Conservation (phyloP, 1,284 basidiomycete species). For the Cutaneotrichosporon sp. region DNA sequence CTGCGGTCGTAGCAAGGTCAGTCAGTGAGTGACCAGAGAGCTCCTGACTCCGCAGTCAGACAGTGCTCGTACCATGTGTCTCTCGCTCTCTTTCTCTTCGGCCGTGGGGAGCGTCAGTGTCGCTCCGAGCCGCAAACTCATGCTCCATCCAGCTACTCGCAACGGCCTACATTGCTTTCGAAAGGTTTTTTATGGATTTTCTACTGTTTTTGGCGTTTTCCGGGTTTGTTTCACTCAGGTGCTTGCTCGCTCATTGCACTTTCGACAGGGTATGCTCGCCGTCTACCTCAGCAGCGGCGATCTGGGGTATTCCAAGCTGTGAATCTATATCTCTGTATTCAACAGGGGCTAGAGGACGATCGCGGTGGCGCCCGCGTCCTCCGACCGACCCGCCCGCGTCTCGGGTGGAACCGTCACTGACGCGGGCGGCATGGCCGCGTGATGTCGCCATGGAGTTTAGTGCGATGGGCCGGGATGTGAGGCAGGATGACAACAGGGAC, state of each 20-base stretch:
- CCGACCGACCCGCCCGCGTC: conserved; percentile 6
- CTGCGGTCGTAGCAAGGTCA: no score
- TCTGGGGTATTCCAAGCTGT: no score
- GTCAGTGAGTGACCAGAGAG: no score
- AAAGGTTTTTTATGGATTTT: conserved; percentile 7
- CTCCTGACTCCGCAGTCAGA: no score
- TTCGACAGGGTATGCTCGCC: no score
- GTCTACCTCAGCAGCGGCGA: no score
- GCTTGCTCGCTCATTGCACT: neutral
- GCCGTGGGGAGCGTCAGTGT: no score
- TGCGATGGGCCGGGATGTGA: neutral
- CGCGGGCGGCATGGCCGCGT: conserved; percentile 1
- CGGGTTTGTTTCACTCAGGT: neutral
- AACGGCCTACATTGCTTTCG: neutral
- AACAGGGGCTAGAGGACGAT: conserved; percentile 6
- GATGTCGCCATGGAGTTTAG: neutral
- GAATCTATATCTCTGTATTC: neutral
- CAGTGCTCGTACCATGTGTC: no score
- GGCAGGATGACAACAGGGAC: neutral
- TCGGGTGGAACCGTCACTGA: conserved; percentile 3
- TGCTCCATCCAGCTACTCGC: no score
- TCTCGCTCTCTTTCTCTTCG: no score
- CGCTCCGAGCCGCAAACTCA: no score
- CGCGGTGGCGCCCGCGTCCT: conserved; percentile 6
- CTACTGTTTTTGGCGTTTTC: conserved; percentile 1